Evolutionary conservation across 768 basidiomycete genomes (phyloP).

Genomic region (Galerina sulciceps): DNA sequence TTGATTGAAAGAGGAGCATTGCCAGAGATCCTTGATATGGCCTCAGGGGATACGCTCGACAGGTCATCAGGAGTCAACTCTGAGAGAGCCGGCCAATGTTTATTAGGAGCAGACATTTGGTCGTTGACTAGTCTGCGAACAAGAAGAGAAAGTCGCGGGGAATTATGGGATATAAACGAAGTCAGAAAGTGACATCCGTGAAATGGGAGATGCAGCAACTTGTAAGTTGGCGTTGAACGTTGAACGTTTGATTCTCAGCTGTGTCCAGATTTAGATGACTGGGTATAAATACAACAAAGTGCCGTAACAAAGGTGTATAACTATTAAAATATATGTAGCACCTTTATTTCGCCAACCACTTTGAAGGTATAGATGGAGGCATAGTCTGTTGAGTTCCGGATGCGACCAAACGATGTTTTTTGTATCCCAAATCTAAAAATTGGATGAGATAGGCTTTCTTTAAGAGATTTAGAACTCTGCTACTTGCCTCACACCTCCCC

Average conservation of each 20-base stretch:
- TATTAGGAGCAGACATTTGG: neutral
- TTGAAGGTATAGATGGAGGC: slow-evolving; percentile 28
- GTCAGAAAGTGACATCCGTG: no score
- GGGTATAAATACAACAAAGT: neutral
- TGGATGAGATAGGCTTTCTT: neutral
- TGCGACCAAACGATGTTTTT: slow-evolving; percentile 42
- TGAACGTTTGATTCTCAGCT: no score
- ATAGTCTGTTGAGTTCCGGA: slow-evolving; percentile 47
- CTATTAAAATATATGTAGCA: neutral
- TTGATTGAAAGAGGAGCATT: slow-evolving; percentile 15
- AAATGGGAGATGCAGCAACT: no score
- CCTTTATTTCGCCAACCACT: slow-evolving; percentile 1
- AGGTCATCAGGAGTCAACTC: neutral
- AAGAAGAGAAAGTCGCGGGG: neutral
- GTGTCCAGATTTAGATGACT: neutral
- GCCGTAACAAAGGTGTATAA: neutral
- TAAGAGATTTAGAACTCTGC: neutral
- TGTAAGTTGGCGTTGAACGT: no score
- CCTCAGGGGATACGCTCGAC: neutral
- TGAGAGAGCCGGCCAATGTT: neutral
- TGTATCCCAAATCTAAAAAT: slow-evolving; percentile 44
- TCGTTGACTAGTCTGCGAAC: no score
- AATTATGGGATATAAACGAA: neutral
- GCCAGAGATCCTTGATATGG: slow-evolving; percentile 6
- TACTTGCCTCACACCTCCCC: slow-evolving; percentile 44